phyloP scores from a whole-genome alignment of 2,329 filamentous ascomycete species.

The Talaromyces funiculosus region DNA sequence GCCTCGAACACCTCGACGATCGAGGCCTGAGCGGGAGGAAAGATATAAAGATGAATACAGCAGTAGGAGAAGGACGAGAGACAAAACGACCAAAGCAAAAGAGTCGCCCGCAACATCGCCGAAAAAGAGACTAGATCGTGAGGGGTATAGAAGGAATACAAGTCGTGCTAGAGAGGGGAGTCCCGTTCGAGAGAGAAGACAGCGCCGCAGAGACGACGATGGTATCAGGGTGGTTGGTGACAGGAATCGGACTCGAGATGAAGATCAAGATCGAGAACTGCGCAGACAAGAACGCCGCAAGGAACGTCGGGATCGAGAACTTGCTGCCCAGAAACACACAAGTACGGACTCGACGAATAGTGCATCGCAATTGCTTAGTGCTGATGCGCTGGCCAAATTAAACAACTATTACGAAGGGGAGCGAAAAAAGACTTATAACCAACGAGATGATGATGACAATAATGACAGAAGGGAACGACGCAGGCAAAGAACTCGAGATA shows the following conservation, averaged over 20 bases:
- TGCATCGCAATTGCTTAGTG: constrained; percentile 40
- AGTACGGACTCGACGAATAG: constrained; percentile 40
- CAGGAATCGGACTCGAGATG: not conserved
- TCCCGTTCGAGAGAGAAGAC: constrained; percentile 21
- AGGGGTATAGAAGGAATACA: constrained; percentile 28
- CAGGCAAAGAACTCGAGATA: constrained; percentile 14
- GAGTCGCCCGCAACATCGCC: constrained; percentile 35
- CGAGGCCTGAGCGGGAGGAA: constrained; percentile 22
- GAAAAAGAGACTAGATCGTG: constrained; percentile 30
- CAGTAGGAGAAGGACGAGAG: constrained; percentile 11
- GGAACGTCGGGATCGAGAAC: constrained; percentile 16
- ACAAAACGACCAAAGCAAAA: constrained; percentile 27
- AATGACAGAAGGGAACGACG: constrained; percentile 17
- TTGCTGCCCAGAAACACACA: constrained; percentile 23
- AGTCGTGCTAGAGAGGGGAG: constrained; percentile 22
- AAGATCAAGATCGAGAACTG: constrained; percentile 8
- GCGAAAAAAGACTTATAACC: constrained; percentile 34
- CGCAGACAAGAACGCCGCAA: constrained; percentile 22
- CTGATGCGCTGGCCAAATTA: constrained; percentile 60
- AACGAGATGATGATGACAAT: constrained; percentile 21
- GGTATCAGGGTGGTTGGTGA: constrained; percentile 17
- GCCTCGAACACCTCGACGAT: constrained; percentile 26
- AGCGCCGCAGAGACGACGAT: constrained; percentile 20
- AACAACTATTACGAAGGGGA: constrained; percentile 57
- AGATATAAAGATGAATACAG: constrained; percentile 13